Evolutionary conservation across 345 rosid genomes (phyloP), one percentile per base, ranked within the genome.

Genomic region (Camelina sativa): DNA sequence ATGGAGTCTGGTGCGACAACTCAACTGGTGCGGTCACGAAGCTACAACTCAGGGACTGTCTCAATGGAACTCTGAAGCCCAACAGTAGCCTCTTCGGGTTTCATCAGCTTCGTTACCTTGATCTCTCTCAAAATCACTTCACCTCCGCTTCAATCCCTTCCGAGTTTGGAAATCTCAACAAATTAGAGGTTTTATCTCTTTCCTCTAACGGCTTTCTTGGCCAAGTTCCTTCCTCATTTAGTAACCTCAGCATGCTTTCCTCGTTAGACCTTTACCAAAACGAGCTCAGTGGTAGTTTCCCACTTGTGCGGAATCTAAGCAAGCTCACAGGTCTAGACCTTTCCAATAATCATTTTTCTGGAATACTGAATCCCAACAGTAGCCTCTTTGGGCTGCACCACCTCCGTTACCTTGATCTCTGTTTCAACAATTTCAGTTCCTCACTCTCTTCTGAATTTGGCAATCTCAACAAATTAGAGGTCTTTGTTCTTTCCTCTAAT

Each of bases 361-460:
- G 76, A 72, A 4, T 4, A n/a, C 11, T 73, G 13, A 17, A 34
- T 64, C 2, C 64, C 8, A 67, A 48, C 1, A 47, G 35, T 48
- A 12, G 53, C 15, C 56, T 73, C 44, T 73, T 62, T 32, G 57
- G 4, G 25, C 19, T 73, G 30, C 40, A 44, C 15, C 48, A 54
- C 1, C 64, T 73, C 0, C 4, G 34, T 54, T 1, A 2, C 71
- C 64, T 73, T 64, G 0, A 0, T 9, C 37, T 73, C 1, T 16
- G 0, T 7, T 7, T 0, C 11, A 64, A 64, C 48, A 55, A 54
- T 37, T 64, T 73, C 10, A 54, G 3, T 3, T 63, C 77, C 7
- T 30, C 64, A 19, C 37, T 73, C 28, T 48, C 64, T 73, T 55
- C 7, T 0, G 44, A 62, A 25, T 4, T 72, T 64, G 71, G 71